A percentile compares a stretch with the other conserved stretches of the same genome.
Conservation (phyloP, 2,329 filamentous ascomycete genomes). For the Cadophora sp. region DNA sequence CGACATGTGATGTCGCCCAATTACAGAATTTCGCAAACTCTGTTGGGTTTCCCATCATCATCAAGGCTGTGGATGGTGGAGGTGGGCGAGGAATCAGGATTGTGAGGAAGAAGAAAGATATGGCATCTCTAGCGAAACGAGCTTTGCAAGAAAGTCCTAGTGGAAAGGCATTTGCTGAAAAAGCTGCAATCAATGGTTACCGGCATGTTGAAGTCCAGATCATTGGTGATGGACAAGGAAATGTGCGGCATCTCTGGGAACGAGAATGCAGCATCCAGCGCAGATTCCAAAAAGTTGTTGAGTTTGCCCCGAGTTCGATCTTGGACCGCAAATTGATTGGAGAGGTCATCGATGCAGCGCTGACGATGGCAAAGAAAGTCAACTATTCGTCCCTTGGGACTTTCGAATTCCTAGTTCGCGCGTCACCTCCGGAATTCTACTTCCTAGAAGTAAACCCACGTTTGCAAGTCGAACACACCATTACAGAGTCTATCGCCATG, state of each 20-base stretch:
- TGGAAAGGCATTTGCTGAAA: constrained; percentile 62
- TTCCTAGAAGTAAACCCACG: constrained; percentile 44
- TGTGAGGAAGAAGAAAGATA: constrained; percentile 56
- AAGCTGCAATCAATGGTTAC: constrained; percentile 65
- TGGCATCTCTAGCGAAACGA: constrained; percentile 58
- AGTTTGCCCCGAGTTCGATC: constrained; percentile 71
- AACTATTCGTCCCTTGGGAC: constrained; percentile 66
- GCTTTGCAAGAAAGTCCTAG: constrained; percentile 69
- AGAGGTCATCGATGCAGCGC: constrained; percentile 53
- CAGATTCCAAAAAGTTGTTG: constrained; percentile 59
- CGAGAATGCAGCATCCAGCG: constrained; percentile 59
- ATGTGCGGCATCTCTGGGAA: constrained; percentile 51
- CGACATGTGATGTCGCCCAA: constrained; percentile 66
- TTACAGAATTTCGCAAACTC: constrained; percentile 55
- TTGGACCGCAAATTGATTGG: constrained; percentile 52
- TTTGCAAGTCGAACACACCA: constrained; percentile 44
- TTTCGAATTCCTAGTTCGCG: constrained; percentile 68
- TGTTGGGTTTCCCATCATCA: constrained; percentile 55
- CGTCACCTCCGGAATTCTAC: constrained; percentile 52
- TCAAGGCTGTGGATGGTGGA: constrained; percentile 68
- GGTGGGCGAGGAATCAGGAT: constrained; percentile 70
- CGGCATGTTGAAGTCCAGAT: constrained; percentile 60
- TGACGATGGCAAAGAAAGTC: constrained; percentile 59
- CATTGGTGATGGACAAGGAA: constrained; percentile 57
- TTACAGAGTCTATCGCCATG: constrained; percentile 49